Evolutionary conservation across 2,329 filamentous ascomycete genomes (phyloP), one percentile per base, ranked within the genome.

Genomic region (Xylariaceae sp.): DNA sequence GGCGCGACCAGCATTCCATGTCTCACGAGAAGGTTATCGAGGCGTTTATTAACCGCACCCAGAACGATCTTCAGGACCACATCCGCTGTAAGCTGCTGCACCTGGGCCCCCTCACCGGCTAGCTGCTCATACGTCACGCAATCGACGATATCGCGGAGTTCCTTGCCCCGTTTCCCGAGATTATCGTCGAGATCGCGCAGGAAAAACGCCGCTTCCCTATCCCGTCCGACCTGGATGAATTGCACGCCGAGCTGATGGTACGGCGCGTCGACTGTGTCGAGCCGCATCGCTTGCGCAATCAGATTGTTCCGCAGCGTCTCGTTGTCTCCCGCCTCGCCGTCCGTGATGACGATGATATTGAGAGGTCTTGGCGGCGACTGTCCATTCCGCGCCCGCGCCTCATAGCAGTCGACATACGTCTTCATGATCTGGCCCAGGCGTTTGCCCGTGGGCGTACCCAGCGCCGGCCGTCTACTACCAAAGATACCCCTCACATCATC

Each of bases 341-440:
- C 93, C 0, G 94, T 97, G 69, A 97, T 89, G 63, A 95, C 87
- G 67, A 97, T 96, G 72, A 97, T 82, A 70, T 97, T 97, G 52
- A 96, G 77, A 1, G 92, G 91, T 70, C 91, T 92, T 18, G 88
- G 79, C 4, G 71, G 72, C 34, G 69, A 70, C 15, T 78, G 71
- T 51, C 73, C 74, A 2, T 73, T 74, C 0, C 71, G 69, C 62
- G 54, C 15, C 67, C 53, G 30, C 0, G 68, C 70, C 66, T 83
- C 77, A 64, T 86, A 83, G 23, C 77, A 72, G 11, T 75, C 70
- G 2, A 96, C 71, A 70, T 97, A 97, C 0, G 89, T 85, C 51
- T 80, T 77, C 4, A 97, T 78, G 64, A 97, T 92, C 52, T 81
- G 74, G 58, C 86, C 79, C 1, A 97, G 80, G 7, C 89, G 82